phyloP scores from a whole-genome alignment of 352 stramenopile species.

The Blastocystis sp. region DNA sequence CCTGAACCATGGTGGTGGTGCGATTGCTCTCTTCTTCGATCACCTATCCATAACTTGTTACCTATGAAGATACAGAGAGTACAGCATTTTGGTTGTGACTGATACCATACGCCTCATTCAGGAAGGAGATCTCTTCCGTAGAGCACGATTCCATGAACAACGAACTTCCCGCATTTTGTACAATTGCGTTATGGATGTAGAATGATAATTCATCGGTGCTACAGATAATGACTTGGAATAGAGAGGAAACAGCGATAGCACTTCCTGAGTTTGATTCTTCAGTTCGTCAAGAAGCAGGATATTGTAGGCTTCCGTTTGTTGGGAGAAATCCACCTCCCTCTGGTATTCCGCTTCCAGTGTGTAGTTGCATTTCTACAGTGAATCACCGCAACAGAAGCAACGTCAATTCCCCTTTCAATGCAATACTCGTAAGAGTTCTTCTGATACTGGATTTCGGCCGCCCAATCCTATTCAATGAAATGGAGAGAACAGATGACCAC shows the following conservation, averaged over 20 bases:
- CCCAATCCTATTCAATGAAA: background rate
- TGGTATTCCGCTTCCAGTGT: slow-evolving; percentile 17
- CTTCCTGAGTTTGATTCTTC: background rate
- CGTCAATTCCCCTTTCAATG: slow-evolving; percentile 35
- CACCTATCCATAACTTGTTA: background rate
- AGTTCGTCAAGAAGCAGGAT: background rate
- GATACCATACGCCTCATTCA: background rate
- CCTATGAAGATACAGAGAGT: background rate
- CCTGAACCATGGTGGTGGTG: background rate
- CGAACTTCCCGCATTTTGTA: background rate
- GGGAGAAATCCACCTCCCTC: background rate
- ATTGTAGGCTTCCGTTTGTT: slow-evolving; percentile 4
- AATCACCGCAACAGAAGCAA: background rate
- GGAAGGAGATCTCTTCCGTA: background rate
- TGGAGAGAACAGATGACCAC: background rate
- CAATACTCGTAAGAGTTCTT: slow-evolving; percentile 11
- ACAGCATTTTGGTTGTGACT: background rate
- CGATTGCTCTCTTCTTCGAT: background rate
- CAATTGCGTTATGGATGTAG: background rate
- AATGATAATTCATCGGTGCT: too few relatives aligned
- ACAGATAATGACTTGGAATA: too few relatives aligned
- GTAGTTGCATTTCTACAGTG: slow-evolving; percentile 17
- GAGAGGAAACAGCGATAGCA: background rate
- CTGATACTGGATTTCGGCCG: slow-evolving; percentile 45
- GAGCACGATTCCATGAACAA: background rate